phyloP scores from a whole-genome alignment of 495 filamentous ascomycete genomes.

The Aspergillus biplanus region DNA sequence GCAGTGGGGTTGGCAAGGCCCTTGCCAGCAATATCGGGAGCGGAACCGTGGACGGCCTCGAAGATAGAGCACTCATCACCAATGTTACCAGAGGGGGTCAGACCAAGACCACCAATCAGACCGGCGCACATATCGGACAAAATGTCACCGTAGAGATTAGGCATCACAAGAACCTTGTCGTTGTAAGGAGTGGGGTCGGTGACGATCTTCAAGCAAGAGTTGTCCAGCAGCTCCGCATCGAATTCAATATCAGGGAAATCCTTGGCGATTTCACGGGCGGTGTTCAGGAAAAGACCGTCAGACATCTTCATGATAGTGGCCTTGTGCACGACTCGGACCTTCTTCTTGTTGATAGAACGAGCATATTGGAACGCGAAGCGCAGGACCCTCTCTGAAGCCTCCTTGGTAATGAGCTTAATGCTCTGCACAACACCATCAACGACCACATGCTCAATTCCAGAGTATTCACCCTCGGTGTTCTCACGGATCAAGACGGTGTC shows the following conservation, averaged over 20 bases:
- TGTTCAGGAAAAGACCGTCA: constrained; percentile 94
- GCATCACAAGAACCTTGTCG: constrained; percentile 99
- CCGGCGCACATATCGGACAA: constrained; percentile 99
- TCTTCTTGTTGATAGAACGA: constrained; percentile 84
- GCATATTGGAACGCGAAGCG: constrained; percentile 98
- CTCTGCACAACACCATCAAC: constrained; percentile 97
- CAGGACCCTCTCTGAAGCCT: constrained; percentile 91
- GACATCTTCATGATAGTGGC: constrained; percentile 99
- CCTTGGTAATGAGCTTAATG: constrained; percentile 97
- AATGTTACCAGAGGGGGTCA: constrained; percentile 98
- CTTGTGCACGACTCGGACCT: constrained; percentile 98
- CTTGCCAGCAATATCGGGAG: constrained; percentile 97
- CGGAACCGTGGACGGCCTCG: constrained; percentile 98
- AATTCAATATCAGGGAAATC: constrained; percentile 94
- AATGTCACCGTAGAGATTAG: constrained; percentile 99
- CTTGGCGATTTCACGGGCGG: constrained; percentile 81
- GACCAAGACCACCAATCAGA: constrained; percentile 94
- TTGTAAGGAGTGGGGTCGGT: constrained; percentile 94
- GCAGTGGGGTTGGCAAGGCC: constrained; percentile 94
- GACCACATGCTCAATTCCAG: constrained; percentile 97
- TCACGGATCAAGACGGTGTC: constrained; percentile 98
- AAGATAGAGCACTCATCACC: constrained; percentile 99
- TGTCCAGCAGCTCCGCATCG: constrained; percentile 96
- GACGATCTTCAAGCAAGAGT: constrained; percentile 97
- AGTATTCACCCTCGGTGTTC: constrained; percentile 99